These are phyloP conservation scores for Saturnispora hagleri DNA, from an alignment of 805 yeast genomes.

Conservation along the genomic window DNA sequence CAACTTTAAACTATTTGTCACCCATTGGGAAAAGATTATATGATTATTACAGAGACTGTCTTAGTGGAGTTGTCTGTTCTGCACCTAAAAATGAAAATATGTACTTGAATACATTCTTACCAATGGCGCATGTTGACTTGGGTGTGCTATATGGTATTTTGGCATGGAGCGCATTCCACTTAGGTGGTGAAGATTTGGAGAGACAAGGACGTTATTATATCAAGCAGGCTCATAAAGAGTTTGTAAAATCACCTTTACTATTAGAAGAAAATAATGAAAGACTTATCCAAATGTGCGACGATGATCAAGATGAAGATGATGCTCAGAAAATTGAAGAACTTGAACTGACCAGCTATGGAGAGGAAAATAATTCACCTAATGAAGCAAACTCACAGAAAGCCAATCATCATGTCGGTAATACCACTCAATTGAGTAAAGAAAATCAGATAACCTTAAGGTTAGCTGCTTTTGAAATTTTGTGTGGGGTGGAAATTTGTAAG, in stretches of 20 bases:
- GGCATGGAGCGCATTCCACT: slow-evolving; percentile 49
- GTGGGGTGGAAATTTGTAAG: slow-evolving; percentile 75
- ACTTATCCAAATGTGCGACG: not conserved
- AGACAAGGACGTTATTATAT: slow-evolving; percentile 42
- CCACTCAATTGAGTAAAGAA: slow-evolving; percentile 20
- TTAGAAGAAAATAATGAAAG: slow-evolving; percentile 12
- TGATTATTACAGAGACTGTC: slow-evolving; percentile 39
- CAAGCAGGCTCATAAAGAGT: slow-evolving; percentile 36
- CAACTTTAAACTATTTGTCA: slow-evolving; percentile 24
- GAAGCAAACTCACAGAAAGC: slow-evolving; percentile 19
- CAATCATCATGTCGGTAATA: slow-evolving; percentile 18
- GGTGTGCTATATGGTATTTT: slow-evolving; percentile 44
- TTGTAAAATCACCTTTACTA: slow-evolving; percentile 27
- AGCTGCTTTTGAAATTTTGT: slow-evolving; percentile 57
- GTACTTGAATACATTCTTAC: slow-evolving; percentile 43
- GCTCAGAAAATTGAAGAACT: slow-evolving; percentile 16
- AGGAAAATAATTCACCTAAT: not conserved
- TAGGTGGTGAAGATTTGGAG: slow-evolving; percentile 35
- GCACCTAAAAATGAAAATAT: slow-evolving; percentile 44
- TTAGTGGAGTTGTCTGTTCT: slow-evolving; percentile 36
- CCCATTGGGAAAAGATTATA: slow-evolving; percentile 29
- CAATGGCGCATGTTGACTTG: slow-evolving; percentile 43
- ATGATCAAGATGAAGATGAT: slow-evolving; percentile 7
- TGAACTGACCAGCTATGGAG: not conserved
- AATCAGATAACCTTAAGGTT: slow-evolving; percentile 36